phyloP scores from a whole-genome alignment of 2,329 filamentous ascomycete species.

The Nigrospora oryzae region DNA sequence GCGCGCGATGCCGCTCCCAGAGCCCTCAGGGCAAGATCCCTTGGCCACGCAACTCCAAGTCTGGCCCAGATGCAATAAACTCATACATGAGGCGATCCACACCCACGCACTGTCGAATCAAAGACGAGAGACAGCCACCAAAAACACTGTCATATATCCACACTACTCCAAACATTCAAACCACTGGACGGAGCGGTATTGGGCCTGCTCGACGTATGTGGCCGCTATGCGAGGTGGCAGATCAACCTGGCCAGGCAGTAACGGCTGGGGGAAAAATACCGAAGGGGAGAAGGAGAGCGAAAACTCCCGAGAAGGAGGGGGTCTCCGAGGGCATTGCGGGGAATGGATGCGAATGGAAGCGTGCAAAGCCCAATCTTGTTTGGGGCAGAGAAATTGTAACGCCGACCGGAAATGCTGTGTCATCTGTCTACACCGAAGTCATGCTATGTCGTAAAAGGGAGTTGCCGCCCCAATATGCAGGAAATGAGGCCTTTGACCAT shows the following conservation, averaged over 20 bases:
- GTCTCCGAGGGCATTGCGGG: too few relatives aligned
- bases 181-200: not conserved
- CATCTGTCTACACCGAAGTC: constrained; percentile 15
- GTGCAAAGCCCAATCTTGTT: constrained; percentile 3
- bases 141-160: constrained; percentile 8
- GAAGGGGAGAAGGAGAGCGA: not conserved
- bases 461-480: constrained; percentile 10
- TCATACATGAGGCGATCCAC: too few relatives aligned
- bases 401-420: constrained; percentile 21
- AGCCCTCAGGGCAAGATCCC: too few relatives aligned
- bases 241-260: too few relatives aligned
- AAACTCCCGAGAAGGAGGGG: too few relatives aligned
- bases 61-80: too few relatives aligned
- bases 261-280: not conserved
- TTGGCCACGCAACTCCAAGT: too few relatives aligned
- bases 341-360: too few relatives aligned
- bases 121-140: constrained; percentile 12
- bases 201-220: too few relatives aligned
- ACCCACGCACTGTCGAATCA: not conserved
- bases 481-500: constrained; percentile 5
- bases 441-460: constrained; percentile 16
- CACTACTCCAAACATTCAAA: constrained; percentile 19
- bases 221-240: too few relatives aligned
- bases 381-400: constrained; percentile 13
- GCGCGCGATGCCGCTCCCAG: too few relatives aligned